Conservation (phyloP, 164 flowering plant genomes). For the Tetrastigma voinierianum region DNA sequence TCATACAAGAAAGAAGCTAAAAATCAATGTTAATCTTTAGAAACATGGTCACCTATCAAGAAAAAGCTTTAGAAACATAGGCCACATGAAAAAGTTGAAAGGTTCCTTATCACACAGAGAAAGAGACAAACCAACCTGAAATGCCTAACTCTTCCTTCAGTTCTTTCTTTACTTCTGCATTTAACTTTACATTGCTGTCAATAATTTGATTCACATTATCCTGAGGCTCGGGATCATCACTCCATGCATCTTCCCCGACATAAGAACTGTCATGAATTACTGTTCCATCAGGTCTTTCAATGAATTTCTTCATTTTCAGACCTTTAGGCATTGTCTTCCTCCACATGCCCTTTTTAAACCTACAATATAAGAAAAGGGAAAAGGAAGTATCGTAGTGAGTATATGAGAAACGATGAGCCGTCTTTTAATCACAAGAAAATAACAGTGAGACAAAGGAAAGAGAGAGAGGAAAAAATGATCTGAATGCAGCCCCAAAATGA, state of each 20-base stretch:
- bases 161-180: constrained; percentile 47
- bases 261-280: constrained; percentile 71
- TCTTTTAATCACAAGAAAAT: too few species aligned
- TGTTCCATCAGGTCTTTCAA: constrained; percentile 77
- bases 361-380: constrained; percentile 18
- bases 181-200: constrained; percentile 40
- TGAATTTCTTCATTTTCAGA: constrained; percentile 75
- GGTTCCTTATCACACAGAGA: background rate
- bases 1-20: too few species aligned
- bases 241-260: constrained; percentile 98
- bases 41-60: too few species aligned
- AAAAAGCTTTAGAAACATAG: too few species aligned
- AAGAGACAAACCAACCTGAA: constrained; percentile 48
- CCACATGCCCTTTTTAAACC: constrained; percentile 87
- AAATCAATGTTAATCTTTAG: too few species aligned
- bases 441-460: too few species aligned
- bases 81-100: too few species aligned
- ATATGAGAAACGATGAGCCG: too few species aligned
- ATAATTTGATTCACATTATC: constrained; percentile 46
- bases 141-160: constrained; percentile 56
- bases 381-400: too few species aligned
- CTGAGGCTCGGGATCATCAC: constrained; percentile 55
- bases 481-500: too few species aligned
- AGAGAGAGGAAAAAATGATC: too few species aligned
- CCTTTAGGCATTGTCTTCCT: constrained; percentile 92